Evolutionary conservation across 192 early-diverging fungal genomes (phyloP), one percentile per base, ranked within the genome.

Genomic region (Coemansia asiatica): DNA sequence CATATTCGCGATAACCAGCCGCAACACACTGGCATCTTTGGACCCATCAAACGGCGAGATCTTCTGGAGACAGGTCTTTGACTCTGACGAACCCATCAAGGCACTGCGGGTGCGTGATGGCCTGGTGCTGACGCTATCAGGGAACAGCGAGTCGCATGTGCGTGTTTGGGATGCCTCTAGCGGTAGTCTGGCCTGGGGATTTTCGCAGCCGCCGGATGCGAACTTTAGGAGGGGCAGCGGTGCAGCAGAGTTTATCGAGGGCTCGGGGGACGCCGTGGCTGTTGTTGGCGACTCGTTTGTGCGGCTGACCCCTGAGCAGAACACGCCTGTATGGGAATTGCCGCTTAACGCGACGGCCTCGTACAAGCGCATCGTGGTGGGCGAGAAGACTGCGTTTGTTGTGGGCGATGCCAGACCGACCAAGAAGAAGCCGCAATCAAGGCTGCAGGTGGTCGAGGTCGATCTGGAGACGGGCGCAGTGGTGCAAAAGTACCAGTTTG

Each of bases 11-110:
- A 87, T 85, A 15, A 89, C 92, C n/a, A 85, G 88, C 40, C 87
- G 83, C 56, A 90, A 91, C 66, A 86, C 88, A n/a, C 61, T 96
- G 54, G 91, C 93, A 0, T 77, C 86, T 27, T 56, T 96, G 46
- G 81, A 80, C 61, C 67, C 89, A 7, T 80, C 82, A 56, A 87
- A 67, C 60, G 94, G 94, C 4, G 83, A 85, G 46, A 78, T 91
- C 60, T 85, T 76, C 33, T 96, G 94, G 94, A 85, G 94, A 46
- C 92, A 94, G 55, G 60, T 87, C 12, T 74, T 93, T 19, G 83
- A 82, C 9, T 67, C 74, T 19, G 68, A 77, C 56, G 91, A 92
- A 28, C 64, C 70, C 0, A 76, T 96, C 48, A 62, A 74, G 26
- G 63, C 68, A 4, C 73, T 91, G 40, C 68, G 78, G 48, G 54